Evolutionary conservation across 176 grass and related monocot genomes (phyloP), one percentile per base, ranked within the genome.

Genomic region (Leersia perrieri): DNA sequence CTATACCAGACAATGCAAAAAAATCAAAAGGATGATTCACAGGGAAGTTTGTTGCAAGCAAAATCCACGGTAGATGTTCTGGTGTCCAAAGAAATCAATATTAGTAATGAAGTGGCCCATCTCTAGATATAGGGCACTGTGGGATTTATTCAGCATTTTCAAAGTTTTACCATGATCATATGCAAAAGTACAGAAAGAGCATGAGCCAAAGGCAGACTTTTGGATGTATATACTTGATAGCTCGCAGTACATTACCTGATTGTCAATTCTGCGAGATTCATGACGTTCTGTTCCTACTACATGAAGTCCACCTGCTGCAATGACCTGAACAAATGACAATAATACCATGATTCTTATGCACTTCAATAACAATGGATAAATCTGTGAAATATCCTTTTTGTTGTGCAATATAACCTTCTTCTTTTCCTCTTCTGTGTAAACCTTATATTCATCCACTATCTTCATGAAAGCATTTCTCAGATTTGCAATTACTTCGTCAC

Each of bases 181-280:
- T 0, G 53, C 53, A 58, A 25, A 23, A 23, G 20, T 58, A 58
- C 2, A 23, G 53, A 58, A 13, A 77, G 51, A 53, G 10, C 57
- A 4, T 61, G 25, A 16, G 15, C 32, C 27, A 51, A 34, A 25
- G 13, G 51, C 8, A 63, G 51, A 61, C 11, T 25, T 32, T 67
- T 30, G 51, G 13, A 70, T 42, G 45, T 33, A 73, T 66, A 82
- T 11, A 72, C 33, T 11, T 11, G 34, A 65, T 45, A 82, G 12
- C 73, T 69, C 76, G 8, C 33, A 30, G 32, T 15, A 65, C 71
- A 61, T 83, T 91, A 94, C 95, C 86, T 98, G 95, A 90, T 98
- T 98, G 75, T 98, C 95, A 75, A 98, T 98, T 88, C 95, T 88
- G 40, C 95, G 95, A 20, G 95, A 98, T 86, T 98, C 95, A 22